Evolutionary conservation across 352 stramenopile species (phyloP).

Genomic region (Phytophthora sojae): DNA sequence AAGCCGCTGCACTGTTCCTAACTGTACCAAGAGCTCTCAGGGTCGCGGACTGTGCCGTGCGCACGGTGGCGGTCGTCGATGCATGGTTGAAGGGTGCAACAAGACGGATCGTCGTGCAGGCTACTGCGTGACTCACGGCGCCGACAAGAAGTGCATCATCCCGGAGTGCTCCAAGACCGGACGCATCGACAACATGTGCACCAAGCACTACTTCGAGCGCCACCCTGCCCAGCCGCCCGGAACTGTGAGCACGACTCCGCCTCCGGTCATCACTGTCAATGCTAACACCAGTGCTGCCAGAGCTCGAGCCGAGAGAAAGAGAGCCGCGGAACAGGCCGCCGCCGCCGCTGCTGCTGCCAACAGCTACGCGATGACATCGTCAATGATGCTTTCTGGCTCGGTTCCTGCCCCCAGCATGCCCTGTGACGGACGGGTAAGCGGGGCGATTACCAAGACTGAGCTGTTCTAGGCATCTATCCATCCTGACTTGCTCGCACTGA

Average conservation of each 20-base stretch:
- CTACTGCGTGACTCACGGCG: constrained; percentile 85
- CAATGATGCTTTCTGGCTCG: constrained; percentile 32
- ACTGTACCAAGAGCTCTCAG: constrained; percentile 90
- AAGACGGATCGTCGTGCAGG: constrained; percentile 83
- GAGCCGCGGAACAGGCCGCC: constrained; percentile 33
- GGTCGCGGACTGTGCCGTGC: constrained; percentile 83
- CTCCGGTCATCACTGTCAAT: constrained; percentile 48
- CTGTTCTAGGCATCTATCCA: constrained; percentile 34
- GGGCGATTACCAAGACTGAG: constrained; percentile 32
- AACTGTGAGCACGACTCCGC: constrained; percentile 42
- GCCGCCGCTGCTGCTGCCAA: constrained; percentile 17
- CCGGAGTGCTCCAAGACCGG: constrained; percentile 85
- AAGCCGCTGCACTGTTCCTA: constrained; percentile 78
- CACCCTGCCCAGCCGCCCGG: constrained; percentile 60
- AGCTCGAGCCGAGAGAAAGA: constrained; percentile 44
- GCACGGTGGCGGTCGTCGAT: constrained; percentile 83
- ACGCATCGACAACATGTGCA: constrained; percentile 84
- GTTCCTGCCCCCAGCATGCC: constrained; percentile 13
- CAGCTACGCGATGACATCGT: constrained; percentile 36
- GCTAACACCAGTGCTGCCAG: constrained; percentile 44
- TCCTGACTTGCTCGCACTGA: constrained; percentile 8
- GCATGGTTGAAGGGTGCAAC: constrained; percentile 86
- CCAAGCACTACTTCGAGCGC: constrained; percentile 87
- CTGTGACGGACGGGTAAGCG: constrained; percentile 35
- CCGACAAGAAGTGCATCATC: constrained; percentile 84